These are phyloP conservation scores for Malassezia cuniculi DNA, from an alignment of 1,284 basidiomycete species.

Conservation along the genomic window DNA sequence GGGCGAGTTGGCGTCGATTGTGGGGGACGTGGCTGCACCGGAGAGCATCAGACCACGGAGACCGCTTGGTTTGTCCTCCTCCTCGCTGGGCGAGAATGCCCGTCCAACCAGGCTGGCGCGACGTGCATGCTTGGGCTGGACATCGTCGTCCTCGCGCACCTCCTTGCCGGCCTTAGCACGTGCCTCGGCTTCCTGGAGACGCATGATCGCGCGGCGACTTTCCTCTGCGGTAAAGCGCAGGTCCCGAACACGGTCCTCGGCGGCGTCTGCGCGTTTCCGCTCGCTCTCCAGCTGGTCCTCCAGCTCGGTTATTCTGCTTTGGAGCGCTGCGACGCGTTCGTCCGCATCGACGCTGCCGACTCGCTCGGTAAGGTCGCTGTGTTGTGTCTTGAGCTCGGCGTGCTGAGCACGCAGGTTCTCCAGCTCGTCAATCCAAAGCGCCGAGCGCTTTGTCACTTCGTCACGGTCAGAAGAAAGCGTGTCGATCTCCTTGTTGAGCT, in stretches of 20 bases:
- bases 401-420: constrained; percentile 17
- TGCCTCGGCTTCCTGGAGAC: constrained; percentile 26
- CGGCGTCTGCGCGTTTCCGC: constrained; percentile 20
- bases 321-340: too few relatives aligned
- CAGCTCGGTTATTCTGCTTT: constrained; percentile 18
- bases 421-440: constrained; percentile 30
- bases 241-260: constrained; percentile 34
- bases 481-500: constrained; percentile 19
- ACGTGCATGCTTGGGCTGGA: constrained; percentile 24
- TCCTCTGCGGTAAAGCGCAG: constrained; percentile 36
- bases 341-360: too few relatives aligned
- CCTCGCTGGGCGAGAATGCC: constrained; percentile 20
- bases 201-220: constrained; percentile 35
- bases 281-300: constrained; percentile 20
- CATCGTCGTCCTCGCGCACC: constrained; percentile 23
- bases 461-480: constrained; percentile 23
- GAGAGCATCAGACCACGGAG: constrained; percentile 21
- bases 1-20: too few relatives aligned
- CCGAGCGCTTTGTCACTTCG: constrained; percentile 20
- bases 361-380: too few relatives aligned
- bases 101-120: constrained; percentile 22
- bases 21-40: constrained; percentile 13
- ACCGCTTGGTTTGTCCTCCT: constrained; percentile 13
- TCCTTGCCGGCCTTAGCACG: constrained; percentile 25
- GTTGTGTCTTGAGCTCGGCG: constrained; percentile 15